Percentiles rank a stretch among this genome's conserved stretches.
phyloP scores from a whole-genome alignment of 2,329 filamentous ascomycete genomes.

The Epichloe bromicola region DNA sequence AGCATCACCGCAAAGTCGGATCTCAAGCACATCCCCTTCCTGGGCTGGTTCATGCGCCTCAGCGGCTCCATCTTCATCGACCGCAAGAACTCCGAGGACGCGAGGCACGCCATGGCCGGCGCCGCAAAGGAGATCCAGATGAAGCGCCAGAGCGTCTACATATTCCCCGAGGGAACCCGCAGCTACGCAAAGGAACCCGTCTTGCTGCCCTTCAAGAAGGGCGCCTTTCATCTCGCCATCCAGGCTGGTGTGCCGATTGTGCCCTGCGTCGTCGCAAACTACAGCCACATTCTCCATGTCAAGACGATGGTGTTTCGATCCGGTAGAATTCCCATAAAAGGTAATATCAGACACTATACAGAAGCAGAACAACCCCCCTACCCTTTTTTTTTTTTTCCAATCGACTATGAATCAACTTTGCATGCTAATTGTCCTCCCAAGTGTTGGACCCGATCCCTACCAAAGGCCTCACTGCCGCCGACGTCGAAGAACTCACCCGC shows the following conservation, averaged over 20 bases:
- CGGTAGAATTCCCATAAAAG: conserved; percentile 63
- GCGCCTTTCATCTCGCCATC: conserved; percentile 89
- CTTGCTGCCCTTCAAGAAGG: conserved; percentile 96
- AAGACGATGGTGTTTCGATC: conserved; percentile 52
- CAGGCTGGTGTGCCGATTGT: conserved; percentile 90
- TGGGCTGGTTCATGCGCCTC: conserved; percentile 89
- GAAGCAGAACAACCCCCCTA: no score
- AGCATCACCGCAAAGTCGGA: conserved; percentile 86
- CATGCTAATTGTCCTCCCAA: conserved; percentile 17
- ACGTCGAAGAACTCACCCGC: conserved; percentile 62
- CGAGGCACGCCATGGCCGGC: conserved; percentile 71
- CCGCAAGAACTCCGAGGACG: conserved; percentile 69
- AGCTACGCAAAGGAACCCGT: conserved; percentile 74
- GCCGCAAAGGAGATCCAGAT: conserved; percentile 68
- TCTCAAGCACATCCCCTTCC: conserved; percentile 64
- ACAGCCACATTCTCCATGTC: conserved; percentile 57
- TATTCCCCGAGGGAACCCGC: conserved; percentile 86
- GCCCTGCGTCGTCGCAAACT: conserved; percentile 70
- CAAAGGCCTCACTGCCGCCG: conserved; percentile 54
- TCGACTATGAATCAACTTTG: no score
- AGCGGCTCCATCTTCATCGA: conserved; percentile 93
- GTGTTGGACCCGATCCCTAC: conserved; percentile 75
- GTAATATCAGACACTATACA: conserved; percentile 29
- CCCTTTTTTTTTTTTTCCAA: neutral
- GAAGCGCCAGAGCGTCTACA: conserved; percentile 64